Evolutionary conservation across 148 eudicot species (phyloP).

Genomic region (Vaccinium macrocarpon): DNA sequence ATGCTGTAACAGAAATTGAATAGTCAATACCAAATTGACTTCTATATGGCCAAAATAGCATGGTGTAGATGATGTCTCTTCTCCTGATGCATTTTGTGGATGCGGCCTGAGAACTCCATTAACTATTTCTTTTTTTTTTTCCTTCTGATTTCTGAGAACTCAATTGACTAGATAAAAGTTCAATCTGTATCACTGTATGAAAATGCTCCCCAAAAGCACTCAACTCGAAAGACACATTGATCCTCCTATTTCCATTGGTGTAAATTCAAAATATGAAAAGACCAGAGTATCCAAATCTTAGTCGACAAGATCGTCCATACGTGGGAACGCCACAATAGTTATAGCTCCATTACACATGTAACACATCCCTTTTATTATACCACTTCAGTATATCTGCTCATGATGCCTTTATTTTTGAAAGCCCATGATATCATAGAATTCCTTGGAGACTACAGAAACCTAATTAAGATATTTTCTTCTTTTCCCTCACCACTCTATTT

Average conservation of each 20-base stretch:
- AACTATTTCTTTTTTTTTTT: background rate
- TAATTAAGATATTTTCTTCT: too few relatives aligned
- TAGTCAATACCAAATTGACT: background rate
- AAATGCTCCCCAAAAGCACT: background rate
- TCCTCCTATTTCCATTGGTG: background rate
- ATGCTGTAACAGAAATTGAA: background rate
- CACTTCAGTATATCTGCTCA: background rate
- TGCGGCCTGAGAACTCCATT: background rate
- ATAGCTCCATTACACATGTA: background rate
- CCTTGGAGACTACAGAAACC: background rate
- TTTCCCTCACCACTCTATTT: too few relatives aligned
- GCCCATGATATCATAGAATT: background rate
- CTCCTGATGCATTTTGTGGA: background rate
- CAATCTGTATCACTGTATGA: background rate
- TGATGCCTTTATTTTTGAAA: background rate
- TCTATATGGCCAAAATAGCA: background rate
- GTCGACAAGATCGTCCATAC: background rate
- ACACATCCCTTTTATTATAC: background rate
- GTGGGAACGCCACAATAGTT: background rate
- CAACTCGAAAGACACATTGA: background rate
- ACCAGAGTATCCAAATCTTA: background rate
- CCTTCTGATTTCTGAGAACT: background rate
- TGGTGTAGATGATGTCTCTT: background rate
- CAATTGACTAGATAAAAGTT: background rate
- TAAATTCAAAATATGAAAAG: background rate